Percentiles rank a stretch among this genome's conserved stretches.
Conservation (phyloP, 768 basidiomycete genomes). For the Tulasnella sp. region DNA sequence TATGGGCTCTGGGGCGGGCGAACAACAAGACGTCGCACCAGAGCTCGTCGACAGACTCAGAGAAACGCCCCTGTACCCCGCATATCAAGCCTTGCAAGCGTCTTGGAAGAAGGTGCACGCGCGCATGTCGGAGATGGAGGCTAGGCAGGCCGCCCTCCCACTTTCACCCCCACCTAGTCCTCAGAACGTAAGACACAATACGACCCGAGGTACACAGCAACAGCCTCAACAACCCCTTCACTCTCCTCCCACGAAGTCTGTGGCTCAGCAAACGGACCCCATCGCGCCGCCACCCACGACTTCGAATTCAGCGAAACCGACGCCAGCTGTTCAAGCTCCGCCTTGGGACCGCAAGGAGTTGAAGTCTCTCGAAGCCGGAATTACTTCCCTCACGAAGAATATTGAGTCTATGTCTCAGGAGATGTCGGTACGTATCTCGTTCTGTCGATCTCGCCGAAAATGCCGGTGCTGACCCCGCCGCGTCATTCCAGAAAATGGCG, state of each 20-base stretch:
- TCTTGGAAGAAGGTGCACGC: neutral
- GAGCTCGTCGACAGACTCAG: neutral
- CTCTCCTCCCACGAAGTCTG: neutral
- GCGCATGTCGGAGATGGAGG: neutral
- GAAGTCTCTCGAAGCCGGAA: neutral
- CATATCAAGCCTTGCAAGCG: neutral
- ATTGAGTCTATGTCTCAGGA: neutral
- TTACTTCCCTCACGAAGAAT: neutral
- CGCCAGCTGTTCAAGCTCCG: neutral
- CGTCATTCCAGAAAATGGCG: neutral
- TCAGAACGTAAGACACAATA: neutral
- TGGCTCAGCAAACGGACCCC: neutral
- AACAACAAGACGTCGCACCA: neutral
- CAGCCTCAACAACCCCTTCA: neutral
- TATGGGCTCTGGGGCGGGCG: neutral
- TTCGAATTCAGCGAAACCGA: neutral
- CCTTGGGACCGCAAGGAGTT: neutral
- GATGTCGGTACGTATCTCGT: neutral
- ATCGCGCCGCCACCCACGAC: too few species aligned
- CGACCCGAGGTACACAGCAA: neutral
- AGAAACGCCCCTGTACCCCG: neutral
- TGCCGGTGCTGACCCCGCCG: neutral
- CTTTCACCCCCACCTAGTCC: neutral
- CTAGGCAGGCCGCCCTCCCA: neutral
- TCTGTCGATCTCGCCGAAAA: too few species aligned